Evolutionary conservation across 1,284 basidiomycete species (phyloP), one percentile per base, ranked within the genome.

Genomic region (Malassezia globosa): DNA sequence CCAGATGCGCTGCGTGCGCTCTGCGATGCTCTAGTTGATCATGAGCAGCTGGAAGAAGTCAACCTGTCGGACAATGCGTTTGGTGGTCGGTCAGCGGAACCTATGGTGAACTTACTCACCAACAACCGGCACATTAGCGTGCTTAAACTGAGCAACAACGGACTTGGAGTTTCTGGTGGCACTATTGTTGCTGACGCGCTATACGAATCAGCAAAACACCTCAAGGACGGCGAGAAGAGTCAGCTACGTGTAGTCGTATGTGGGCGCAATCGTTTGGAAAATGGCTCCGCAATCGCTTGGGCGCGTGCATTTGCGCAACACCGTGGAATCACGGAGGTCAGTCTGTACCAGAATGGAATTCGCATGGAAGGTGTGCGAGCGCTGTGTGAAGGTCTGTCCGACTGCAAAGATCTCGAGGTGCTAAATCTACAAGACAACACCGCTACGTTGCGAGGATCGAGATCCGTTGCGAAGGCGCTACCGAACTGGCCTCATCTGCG

Each of bases 351-450:
- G 76, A 96, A 97, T 67, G 94, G 90, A 2, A 96, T 99, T 64
- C 79, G 90, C 58, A 88, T 87, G 83, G 83, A 84, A 56, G 92
- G 94, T 6, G 85, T 95, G 64, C 79, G 79, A n/a, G 79, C 81
- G 13, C 79, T 97, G 37, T 85, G 84, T 19, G 51, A 58, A 22
- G 92, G 89, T 2, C 74, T 97, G 36, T 72, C 81, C 13, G 76
- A 81, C 47, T 86, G 84, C 70, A 74, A 77, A 1, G 74, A 76
- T 39, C 76, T 97, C 48, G 77, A 82, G 68, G 75, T 82, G 54
- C 79, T 97, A 63, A 90, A 97, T 76, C 74, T 97, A 44, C 88
- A 95, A 73, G 92, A 97, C 74, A 97, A 97, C 75, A 90, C 89
- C 0, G 87, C 89, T 60, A 87, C 85, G 21, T 72, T 75, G 36